Percentiles rank a stretch among this genome's conserved stretches.
These are phyloP conservation scores for Gaultheria prostrata DNA, from an alignment of 148 eudicot species.

Conservation along the genomic window DNA sequence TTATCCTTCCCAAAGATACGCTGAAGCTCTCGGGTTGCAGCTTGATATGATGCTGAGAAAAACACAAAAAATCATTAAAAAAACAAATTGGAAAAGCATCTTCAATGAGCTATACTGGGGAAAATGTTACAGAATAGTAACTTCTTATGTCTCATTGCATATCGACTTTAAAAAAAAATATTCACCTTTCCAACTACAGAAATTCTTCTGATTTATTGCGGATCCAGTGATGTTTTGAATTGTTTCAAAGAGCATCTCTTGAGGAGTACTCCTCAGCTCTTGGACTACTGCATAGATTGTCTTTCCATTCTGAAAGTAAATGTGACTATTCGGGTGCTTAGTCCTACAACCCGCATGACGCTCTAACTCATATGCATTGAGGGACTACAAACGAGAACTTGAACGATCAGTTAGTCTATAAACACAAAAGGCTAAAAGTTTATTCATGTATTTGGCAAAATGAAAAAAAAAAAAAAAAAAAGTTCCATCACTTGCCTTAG, in stretches of 20 bases:
- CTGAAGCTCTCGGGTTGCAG: conserved; percentile 16
- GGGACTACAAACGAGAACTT: conserved; percentile 7
- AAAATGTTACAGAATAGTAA: neutral
- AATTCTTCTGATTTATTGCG: conserved; percentile 19
- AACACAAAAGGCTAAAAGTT: neutral
- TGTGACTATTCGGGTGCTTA: conserved; percentile 24
- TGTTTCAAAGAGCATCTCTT: conserved; percentile 19
- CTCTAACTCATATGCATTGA: conserved; percentile 22
- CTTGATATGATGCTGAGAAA: conserved; percentile 19
- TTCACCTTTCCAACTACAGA: conserved; percentile 17
- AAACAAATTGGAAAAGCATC: neutral
- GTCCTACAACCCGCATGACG: conserved; percentile 20
- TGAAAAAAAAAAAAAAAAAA: neutral
- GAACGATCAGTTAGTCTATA: neutral
- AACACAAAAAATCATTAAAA: neutral
- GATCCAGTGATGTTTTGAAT: conserved; percentile 18
- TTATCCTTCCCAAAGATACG: conserved; percentile 16
- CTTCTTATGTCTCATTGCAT: neutral
- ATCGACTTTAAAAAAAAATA: neutral
- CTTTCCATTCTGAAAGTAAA: conserved; percentile 24
- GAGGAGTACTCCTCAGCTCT: conserved; percentile 22
- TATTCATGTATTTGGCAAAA: neutral
- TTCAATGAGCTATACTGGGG: neutral
- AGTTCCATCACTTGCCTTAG: conserved; percentile 5
- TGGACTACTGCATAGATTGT: conserved; percentile 18